phyloP scores from a whole-genome alignment of 2,329 filamentous ascomycete species.

The Penicillium sp. region DNA sequence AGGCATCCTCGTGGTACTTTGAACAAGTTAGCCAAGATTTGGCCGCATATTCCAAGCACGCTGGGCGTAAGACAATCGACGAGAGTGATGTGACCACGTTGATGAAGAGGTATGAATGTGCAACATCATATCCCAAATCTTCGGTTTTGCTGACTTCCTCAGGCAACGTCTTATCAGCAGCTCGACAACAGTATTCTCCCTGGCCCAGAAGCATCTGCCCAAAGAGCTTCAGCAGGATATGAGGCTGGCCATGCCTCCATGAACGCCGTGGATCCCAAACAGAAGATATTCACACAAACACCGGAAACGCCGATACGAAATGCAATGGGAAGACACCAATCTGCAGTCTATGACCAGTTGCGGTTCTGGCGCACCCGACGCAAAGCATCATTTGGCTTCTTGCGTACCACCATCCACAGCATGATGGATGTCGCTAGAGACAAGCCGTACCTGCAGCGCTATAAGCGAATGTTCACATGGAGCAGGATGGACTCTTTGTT shows the following conservation, averaged over 20 bases:
- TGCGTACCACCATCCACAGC: constrained; percentile 93
- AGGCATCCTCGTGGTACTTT: constrained; percentile 89
- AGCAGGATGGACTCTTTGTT: background rate
- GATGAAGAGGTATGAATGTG: constrained; percentile 72
- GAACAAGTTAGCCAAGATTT: constrained; percentile 83
- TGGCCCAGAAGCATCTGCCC: constrained; percentile 81
- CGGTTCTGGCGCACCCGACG: constrained; percentile 75
- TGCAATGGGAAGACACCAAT: constrained; percentile 11
- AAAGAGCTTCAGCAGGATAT: constrained; percentile 81
- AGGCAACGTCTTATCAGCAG: constrained; percentile 77
- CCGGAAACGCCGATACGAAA: constrained; percentile 43
- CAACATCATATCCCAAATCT: background rate
- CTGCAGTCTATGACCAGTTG: constrained; percentile 60
- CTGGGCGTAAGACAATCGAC: constrained; percentile 80
- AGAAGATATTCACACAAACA: constrained; percentile 21
- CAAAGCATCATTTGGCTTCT: constrained; percentile 72
- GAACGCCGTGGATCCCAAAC: constrained; percentile 22
- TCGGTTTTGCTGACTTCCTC: constrained; percentile 38
- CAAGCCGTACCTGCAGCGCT: constrained; percentile 72
- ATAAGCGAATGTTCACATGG: constrained; percentile 24
- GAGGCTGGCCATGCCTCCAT: constrained; percentile 47
- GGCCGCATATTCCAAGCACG: constrained; percentile 76
- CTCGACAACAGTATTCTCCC: constrained; percentile 74
- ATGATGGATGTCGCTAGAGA: constrained; percentile 86
- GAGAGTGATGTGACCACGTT: constrained; percentile 79